Base-by-base conservation (phyloP, 331 rosid genomes). In the Quercus lobata region DNA sequence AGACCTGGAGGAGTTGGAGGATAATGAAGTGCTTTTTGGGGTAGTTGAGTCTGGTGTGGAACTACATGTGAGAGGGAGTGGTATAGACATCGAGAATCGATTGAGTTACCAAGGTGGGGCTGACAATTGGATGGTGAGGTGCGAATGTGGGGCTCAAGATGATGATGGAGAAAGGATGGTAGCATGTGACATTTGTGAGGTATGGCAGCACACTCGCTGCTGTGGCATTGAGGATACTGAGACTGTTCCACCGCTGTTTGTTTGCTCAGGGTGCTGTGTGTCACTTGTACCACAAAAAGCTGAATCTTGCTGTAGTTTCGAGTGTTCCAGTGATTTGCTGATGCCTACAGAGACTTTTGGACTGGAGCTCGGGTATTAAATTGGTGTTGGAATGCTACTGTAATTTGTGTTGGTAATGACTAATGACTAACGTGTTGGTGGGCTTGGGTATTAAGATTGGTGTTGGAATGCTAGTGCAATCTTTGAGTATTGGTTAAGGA, bases 121-220 rank as follows among this genome's bases (percentile, higher is more conserved):
- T 4, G 97, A 91, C 41, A 89, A 83, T 21, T 92, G 97, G 97
- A 85, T 81, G 84, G 98, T 92, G 83, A 82, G 83, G 34, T 92
- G 98, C 71, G 93, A 84, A 27, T 94, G 98, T 73, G 98, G 98
- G 9, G 94, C 98, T 4, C 82, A 84, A 11, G 97, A 91, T 70
- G 98, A 94, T 74, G 97, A 92, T 57, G 98, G 98, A 7, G 97
- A 94, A 86, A 87, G 97, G 76, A 94, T 94, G 97, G 93, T 94
- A 73, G 88, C 94, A 14, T 94, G 98, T 34, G 97, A 92, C 71
- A 88, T 92, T 57, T 94, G 98, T 53, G 97, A 91, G 80, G 92
- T 91, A 30, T 94, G 98, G 98, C 95, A 87, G 86, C 96, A 92
- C 82, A 92, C 95, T 16, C 84, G 94, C 18, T 92, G 97, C 76